These are phyloP conservation scores for Ogataea minuta DNA, from an alignment of 805 yeast genomes.

Conservation along the genomic window DNA sequence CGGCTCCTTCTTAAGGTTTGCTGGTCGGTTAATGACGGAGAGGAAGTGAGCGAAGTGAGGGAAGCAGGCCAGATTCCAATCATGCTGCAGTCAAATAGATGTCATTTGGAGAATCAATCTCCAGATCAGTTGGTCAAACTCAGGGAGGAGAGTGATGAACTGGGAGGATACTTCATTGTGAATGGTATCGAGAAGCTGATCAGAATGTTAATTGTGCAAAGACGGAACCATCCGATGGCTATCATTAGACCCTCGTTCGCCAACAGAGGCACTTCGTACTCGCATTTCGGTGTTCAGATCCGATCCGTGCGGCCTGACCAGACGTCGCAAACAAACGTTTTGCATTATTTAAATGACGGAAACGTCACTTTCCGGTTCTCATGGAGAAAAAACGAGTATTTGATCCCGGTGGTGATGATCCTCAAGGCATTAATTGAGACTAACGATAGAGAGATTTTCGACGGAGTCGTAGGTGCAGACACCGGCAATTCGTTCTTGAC, in stretches of 20 bases:
- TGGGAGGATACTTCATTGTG: conserved; percentile 94
- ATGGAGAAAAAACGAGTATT: conserved; percentile 94
- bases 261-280: conserved; percentile 88
- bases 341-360: conserved; percentile 94
- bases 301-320: conserved; percentile 95
- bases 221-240: conserved; percentile 98
- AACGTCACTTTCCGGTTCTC: conserved; percentile 94
- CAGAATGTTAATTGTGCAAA: conserved; percentile 96
- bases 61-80: conserved; percentile 91
- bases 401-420: conserved; percentile 90
- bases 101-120: conserved; percentile 81
- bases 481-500: conserved; percentile 86
- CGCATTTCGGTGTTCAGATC: conserved; percentile 89
- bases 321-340: conserved; percentile 95
- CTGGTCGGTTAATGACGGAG: conserved; percentile 88
- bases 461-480: conserved; percentile 92
- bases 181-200: conserved; percentile 96
- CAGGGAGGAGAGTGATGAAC: conserved; percentile 91
- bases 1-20: conserved; percentile 72
- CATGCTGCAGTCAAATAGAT: conserved; percentile 87
- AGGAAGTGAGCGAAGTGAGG: conserved; percentile 74
- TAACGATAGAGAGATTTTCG: conserved; percentile 92
- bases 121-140: conserved; percentile 76
- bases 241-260: conserved; percentile 91
- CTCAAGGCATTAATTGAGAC: conserved; percentile 87